These are phyloP conservation scores for Begonia loranthoides DNA, from an alignment of 306 rosid species.

Conservation along the genomic window DNA sequence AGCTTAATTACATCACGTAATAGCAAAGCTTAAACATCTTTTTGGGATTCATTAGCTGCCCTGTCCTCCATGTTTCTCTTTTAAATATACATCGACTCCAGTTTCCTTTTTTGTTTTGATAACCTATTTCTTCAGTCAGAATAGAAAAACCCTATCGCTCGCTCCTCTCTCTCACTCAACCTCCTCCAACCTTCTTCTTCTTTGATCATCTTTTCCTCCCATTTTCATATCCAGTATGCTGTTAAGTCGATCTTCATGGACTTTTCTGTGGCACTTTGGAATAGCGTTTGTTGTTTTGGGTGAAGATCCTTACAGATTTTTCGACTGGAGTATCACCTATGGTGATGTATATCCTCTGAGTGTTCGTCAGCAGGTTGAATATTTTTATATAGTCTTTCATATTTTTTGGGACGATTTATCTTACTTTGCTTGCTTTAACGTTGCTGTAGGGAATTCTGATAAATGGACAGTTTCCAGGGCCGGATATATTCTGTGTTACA, in stretches of 20 bases:
- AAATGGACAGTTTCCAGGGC: constrained; percentile 86
- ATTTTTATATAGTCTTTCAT: neutral
- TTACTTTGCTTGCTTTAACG: neutral
- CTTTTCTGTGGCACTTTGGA: constrained; percentile 10
- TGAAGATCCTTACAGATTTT: constrained; percentile 60
- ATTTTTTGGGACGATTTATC: neutral
- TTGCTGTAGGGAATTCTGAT: constrained; percentile 57
- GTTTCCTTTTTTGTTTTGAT: no score
- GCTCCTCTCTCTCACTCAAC: neutral
- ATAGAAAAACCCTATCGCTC: neutral
- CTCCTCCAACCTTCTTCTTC: neutral
- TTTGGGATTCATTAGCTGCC: no score
- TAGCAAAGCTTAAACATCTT: no score
- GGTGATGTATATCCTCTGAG: constrained; percentile 74
- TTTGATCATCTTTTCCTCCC: neutral
- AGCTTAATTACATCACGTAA: no score
- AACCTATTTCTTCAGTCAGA: constrained; percentile 1
- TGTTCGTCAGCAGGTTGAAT: constrained; percentile 44
- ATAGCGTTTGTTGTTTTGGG: constrained; percentile 14
- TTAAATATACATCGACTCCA: no score
- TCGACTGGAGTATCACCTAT: constrained; percentile 65
- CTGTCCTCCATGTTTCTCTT: no score
- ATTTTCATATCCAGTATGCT: neutral
- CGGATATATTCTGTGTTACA: constrained; percentile 59
- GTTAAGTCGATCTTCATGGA: neutral